phyloP scores from a whole-genome alignment of 768 basidiomycete species.

The Leucocoprinus birnbaumii region DNA sequence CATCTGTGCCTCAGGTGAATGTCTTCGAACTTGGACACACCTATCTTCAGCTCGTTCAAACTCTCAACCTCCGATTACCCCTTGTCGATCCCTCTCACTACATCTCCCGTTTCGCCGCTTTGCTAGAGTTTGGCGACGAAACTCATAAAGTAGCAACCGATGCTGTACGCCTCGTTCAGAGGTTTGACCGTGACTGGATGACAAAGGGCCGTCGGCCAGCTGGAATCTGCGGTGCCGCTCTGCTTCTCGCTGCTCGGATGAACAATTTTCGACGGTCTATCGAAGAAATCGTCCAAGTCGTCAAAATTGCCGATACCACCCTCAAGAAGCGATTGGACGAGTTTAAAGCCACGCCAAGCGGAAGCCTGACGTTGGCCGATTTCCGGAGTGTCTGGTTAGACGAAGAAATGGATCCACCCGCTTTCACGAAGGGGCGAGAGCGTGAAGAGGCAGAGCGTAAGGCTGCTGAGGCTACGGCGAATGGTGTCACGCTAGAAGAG shows the following conservation, averaged over 20 bases:
- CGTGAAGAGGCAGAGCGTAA: constrained; percentile 57
- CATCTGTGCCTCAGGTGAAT: constrained; percentile 63
- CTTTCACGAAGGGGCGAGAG: constrained; percentile 76
- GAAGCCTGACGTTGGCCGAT: constrained; percentile 81
- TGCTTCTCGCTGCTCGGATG: constrained; percentile 96
- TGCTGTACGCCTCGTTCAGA: constrained; percentile 86
- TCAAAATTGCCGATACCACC: constrained; percentile 97
- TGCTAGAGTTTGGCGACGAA: constrained; percentile 95
- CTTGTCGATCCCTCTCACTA: constrained; percentile 96
- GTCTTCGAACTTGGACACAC: constrained; percentile 97
- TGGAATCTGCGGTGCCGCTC: constrained; percentile 95
- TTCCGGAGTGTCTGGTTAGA: constrained; percentile 90
- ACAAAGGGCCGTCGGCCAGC: constrained; percentile 92
- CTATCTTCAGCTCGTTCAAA: constrained; percentile 91
- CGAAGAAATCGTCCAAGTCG: constrained; percentile 97
- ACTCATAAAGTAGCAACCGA: constrained; percentile 90
- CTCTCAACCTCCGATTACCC: constrained; percentile 79
- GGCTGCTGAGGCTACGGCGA: constrained; percentile 31
- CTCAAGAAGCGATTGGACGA: constrained; percentile 91
- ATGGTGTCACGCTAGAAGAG: constrained; percentile 22
- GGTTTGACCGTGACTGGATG: constrained; percentile 98
- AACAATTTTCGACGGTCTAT: constrained; percentile 93
- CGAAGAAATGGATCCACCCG: constrained; percentile 90
- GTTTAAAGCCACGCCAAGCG: constrained; percentile 89
- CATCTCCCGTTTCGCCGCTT: constrained; percentile 90